phyloP scores from a whole-genome alignment of 2,329 filamentous ascomycete genomes.

The Thielaviopsis punctulata region DNA sequence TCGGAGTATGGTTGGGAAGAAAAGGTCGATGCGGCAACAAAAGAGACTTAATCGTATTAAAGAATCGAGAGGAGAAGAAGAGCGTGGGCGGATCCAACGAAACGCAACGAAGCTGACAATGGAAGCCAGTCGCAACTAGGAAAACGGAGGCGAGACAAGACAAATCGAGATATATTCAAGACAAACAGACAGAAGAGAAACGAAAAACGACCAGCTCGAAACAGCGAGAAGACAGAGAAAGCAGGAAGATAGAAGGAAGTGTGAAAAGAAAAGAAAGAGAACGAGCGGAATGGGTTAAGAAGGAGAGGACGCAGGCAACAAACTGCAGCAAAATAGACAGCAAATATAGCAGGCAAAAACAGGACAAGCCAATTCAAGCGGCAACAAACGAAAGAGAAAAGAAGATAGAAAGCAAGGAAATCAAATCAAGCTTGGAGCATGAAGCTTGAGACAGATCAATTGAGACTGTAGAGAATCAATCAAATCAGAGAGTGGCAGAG shows the following conservation, averaged over 20 bases:
- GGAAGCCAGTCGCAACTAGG: neutral
- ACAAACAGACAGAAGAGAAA: constrained; percentile 6
- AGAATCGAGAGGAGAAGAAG: neutral
- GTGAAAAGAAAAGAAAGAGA: neutral
- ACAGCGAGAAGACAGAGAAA: neutral
- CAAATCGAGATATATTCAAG: neutral
- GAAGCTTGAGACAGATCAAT: neutral
- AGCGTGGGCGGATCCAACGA: neutral
- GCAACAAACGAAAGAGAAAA: neutral
- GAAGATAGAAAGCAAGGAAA: neutral
- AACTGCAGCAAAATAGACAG: neutral
- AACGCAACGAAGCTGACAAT: neutral
- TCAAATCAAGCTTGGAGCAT: neutral
- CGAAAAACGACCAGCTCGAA: constrained; percentile 8
- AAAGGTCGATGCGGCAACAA: neutral
- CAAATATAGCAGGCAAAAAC: neutral
- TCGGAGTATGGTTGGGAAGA: neutral
- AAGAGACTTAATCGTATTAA: neutral
- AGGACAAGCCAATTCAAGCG: neutral
- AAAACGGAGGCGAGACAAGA: neutral
- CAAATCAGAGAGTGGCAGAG: neutral
- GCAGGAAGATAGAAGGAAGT: neutral
- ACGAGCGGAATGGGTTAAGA: constrained; percentile 1
- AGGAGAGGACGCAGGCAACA: neutral
- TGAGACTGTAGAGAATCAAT: neutral